These are phyloP conservation scores for Pythium biforme DNA, from an alignment of 352 stramenopile species.

Conservation along the genomic window DNA sequence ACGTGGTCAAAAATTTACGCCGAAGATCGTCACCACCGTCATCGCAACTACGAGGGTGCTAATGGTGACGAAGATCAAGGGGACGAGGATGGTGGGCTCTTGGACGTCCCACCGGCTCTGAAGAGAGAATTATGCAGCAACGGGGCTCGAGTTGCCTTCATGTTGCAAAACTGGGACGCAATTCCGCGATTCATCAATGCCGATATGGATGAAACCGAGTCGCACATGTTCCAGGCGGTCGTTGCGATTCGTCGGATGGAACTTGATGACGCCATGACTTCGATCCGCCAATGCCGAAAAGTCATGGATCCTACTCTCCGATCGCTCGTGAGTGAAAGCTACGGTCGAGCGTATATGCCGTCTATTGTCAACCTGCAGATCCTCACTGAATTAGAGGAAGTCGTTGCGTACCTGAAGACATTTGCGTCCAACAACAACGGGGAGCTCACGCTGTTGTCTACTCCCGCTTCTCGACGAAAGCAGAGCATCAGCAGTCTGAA, in stretches of 20 bases:
- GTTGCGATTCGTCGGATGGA: constrained; percentile 95
- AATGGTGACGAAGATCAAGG: constrained; percentile 22
- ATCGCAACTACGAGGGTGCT: constrained; percentile 25
- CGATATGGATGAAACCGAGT: constrained; percentile 85
- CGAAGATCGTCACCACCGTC: constrained; percentile 29
- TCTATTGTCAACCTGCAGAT: constrained; percentile 98
- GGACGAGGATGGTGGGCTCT: constrained; percentile 46
- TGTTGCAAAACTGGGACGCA: constrained; percentile 82
- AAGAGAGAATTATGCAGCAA: constrained; percentile 87
- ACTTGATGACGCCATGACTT: constrained; percentile 89
- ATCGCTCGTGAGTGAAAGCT: constrained; percentile 97
- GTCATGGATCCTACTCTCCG: constrained; percentile 97
- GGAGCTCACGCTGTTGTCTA: constrained; percentile 67
- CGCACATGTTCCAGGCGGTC: constrained; percentile 87
- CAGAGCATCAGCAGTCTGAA: constrained; percentile 82
- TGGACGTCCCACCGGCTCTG: constrained; percentile 76
- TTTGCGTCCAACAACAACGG: constrained; percentile 81
- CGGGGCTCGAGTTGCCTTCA: constrained; percentile 76
- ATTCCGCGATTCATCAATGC: constrained; percentile 87
- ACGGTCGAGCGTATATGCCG: constrained; percentile 94
- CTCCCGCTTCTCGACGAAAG: constrained; percentile 47
- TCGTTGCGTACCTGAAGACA: constrained; percentile 80
- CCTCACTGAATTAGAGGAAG: constrained; percentile 95
- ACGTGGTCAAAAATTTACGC: constrained; percentile 87
- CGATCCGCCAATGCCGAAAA: constrained; percentile 92